Evolutionary conservation across 2,329 filamentous ascomycete genomes (phyloP).

Genomic region (Pseudogymnoascus sp.): DNA sequence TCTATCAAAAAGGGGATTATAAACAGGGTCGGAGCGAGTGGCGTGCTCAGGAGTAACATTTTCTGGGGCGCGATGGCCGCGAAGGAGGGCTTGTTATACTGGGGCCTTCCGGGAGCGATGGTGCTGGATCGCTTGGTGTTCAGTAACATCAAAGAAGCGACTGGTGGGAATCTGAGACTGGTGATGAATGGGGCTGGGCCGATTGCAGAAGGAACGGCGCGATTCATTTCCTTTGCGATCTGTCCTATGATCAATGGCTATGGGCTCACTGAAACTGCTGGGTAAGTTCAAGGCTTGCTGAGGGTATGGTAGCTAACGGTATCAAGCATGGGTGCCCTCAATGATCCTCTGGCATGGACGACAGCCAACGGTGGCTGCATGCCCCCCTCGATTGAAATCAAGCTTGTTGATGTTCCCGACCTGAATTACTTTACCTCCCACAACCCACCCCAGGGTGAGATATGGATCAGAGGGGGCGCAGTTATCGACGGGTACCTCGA

Average conservation of each 20-base stretch:
- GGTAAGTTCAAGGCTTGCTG: conserved; percentile 27
- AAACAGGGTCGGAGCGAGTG: conserved; percentile 64
- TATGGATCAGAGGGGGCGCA: conserved; percentile 74
- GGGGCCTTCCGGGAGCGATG: conserved; percentile 57
- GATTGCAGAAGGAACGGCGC: conserved; percentile 77
- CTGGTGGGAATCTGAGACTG: conserved; percentile 80
- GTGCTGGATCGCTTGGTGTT: conserved; percentile 81
- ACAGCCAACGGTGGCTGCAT: conserved; percentile 70
- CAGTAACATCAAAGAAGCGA: conserved; percentile 83
- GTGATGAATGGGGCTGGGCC: conserved; percentile 93
- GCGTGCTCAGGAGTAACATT: conserved; percentile 63
- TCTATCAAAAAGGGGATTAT: conserved; percentile 93
- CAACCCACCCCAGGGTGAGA: conserved; percentile 80
- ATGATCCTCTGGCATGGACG: conserved; percentile 80
- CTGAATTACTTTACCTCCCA: conserved; percentile 70
- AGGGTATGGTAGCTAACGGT: background rate
- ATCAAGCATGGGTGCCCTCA: conserved; percentile 63
- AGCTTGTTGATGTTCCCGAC: conserved; percentile 84
- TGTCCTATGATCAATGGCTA: conserved; percentile 94
- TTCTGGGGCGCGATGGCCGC: conserved; percentile 63
- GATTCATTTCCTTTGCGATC: conserved; percentile 85
- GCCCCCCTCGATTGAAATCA: conserved; percentile 72
- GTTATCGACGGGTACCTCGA: conserved; percentile 76
- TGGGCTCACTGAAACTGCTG: conserved; percentile 87
- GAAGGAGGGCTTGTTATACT: conserved; percentile 51